Conservation (phyloP, 1,139 yeast species). For the Lodderomyces parapsilosis region DNA sequence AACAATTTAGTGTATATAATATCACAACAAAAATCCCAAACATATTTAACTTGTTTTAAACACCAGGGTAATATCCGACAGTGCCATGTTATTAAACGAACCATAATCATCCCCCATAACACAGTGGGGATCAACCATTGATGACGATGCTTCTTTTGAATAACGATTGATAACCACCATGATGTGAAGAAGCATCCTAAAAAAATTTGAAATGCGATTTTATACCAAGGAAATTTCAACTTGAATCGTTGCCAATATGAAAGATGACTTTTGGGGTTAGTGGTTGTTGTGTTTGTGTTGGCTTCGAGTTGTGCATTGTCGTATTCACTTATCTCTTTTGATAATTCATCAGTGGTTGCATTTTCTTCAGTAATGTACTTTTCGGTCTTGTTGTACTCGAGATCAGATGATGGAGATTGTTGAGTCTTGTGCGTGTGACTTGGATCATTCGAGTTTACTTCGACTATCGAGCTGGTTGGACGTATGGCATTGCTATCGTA, state of each 20-base stretch:
- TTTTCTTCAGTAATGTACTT: not conserved
- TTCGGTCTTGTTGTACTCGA: not conserved
- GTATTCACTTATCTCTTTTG: constrained; percentile 6
- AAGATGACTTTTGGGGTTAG: constrained; percentile 4
- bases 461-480: not conserved
- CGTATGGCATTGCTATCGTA: not conserved
- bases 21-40: constrained; percentile 44
- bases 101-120: constrained; percentile 53
- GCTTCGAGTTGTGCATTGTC: constrained; percentile 5
- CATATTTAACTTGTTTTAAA: constrained; percentile 23
- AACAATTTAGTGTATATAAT: constrained; percentile 36
- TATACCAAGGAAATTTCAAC: constrained; percentile 22
- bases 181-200: constrained; percentile 54
- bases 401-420: not conserved
- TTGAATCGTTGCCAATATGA: constrained; percentile 17
- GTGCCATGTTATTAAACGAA: constrained; percentile 56
- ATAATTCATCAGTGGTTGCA: not conserved
- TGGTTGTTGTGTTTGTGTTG: not conserved
- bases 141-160: constrained; percentile 51
- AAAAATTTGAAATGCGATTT: constrained; percentile 28
- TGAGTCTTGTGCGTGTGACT: not conserved
- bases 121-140: constrained; percentile 66
- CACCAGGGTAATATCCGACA: constrained; percentile 39
- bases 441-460: not conserved
- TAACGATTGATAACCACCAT: constrained; percentile 65